These are phyloP conservation scores for Globisporangium carolinianum DNA, from an alignment of 352 stramenopile species.

Conservation along the genomic window DNA sequence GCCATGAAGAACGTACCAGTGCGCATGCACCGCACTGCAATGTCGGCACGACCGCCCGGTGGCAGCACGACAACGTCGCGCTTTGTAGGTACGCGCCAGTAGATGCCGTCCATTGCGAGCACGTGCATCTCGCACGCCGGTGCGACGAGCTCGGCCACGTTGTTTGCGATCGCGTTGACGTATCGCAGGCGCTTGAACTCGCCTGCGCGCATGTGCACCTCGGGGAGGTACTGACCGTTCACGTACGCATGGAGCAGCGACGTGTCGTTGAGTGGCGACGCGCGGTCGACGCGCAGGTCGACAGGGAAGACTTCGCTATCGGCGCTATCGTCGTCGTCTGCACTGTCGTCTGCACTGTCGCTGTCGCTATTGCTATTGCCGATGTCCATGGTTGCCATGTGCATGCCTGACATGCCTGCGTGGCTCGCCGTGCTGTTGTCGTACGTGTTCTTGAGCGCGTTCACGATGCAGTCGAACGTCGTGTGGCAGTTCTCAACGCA, in stretches of 20 bases:
- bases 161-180: slow-evolving; percentile 80
- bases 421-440: slow-evolving; percentile 10
- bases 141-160: slow-evolving; percentile 58
- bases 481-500: slow-evolving; percentile 67
- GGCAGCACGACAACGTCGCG: slow-evolving; percentile 55
- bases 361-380: slow-evolving; percentile 7
- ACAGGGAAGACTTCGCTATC: slow-evolving; percentile 25
- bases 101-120: slow-evolving; percentile 68
- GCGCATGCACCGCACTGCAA: slow-evolving; percentile 41
- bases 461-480: slow-evolving; percentile 44
- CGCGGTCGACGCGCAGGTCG: slow-evolving; percentile 30
- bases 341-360: slow-evolving; percentile 10
- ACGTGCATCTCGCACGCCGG: slow-evolving; percentile 50
- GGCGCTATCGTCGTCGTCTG: slow-evolving; percentile 5
- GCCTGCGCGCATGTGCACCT: slow-evolving; percentile 33
- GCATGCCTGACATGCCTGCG: slow-evolving; percentile 17
- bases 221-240: slow-evolving; percentile 68
- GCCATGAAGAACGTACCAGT: slow-evolving; percentile 57
- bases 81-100: slow-evolving; percentile 31
- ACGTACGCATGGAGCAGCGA: slow-evolving; percentile 65
- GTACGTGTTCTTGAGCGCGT: slow-evolving; percentile 56
- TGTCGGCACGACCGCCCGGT: slow-evolving; percentile 55
- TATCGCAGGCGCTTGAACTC: slow-evolving; percentile 66
- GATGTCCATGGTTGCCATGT: slow-evolving; percentile 12
- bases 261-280: slow-evolving; percentile 59